Base-by-base conservation (phyloP, 2,329 filamentous ascomycete genomes). In the Talaromyces sp. region DNA sequence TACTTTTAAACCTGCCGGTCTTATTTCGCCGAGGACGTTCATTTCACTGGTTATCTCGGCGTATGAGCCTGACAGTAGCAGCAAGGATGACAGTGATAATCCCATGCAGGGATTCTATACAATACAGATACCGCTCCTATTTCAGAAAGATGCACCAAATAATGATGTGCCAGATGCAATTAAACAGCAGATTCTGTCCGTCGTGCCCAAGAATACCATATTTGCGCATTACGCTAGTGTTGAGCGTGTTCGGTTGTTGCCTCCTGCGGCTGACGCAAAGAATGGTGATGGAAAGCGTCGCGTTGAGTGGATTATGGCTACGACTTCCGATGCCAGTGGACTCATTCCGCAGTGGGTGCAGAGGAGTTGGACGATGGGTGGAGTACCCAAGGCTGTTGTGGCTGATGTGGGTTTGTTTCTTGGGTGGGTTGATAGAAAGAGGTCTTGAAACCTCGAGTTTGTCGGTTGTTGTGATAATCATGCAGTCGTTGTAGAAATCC, bases 321-420 rank as follows among this genome's bases (percentile, higher is more conserved):
- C 71, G 6, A 69, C 69, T 9, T 73, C 71, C 15, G 65, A 74
- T 58, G 70, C 72, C 9, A 68, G 69, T 9, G 71, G 72, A 3
- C 66, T 63, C 22, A 73, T 74, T 54, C 71, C 72, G 10, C 63
- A 64, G 58, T 72, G 70, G 67, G 61, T 75, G 60, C 71, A 74
- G 62, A 65, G 71, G 46, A 75, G 64, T 56, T 73, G 69, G 70
- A 68, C 63, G 19, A 60, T 73, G 59, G 69, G 72, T 21, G 72
- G 72, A 21, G 67, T 71, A 39, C 71, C 72, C 2, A 67, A 65
- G 40, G 72, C 72, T 25, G 67, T 75, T 53, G 70, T 73, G 19
- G 68, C 67, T 15, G 71, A 74, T 66, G 72, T 75, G 56, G 71
- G 71, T n/a, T 65, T 73, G 46, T 74, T 75, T 61, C 63, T 75